These are phyloP conservation scores for Suillus subluteus DNA, from an alignment of 768 basidiomycete species.

Conservation along the genomic window DNA sequence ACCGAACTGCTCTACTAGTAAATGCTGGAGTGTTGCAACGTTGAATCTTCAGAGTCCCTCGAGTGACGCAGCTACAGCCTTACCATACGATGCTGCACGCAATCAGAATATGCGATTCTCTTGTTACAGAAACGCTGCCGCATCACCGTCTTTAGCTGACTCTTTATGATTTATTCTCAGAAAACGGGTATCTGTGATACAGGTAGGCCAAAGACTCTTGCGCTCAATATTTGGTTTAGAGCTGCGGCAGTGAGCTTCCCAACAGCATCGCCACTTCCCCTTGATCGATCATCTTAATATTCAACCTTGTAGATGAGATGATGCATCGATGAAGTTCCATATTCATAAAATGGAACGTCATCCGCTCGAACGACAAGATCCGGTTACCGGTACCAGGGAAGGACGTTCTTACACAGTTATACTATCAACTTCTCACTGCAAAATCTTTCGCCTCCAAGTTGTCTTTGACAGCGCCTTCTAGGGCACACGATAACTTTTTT, in stretches of 20 bases:
- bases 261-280: not conserved
- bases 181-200: not conserved
- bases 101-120: not conserved
- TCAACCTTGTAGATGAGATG: too few species aligned
- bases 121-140: not conserved
- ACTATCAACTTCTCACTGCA: not conserved
- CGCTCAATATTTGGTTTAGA: not conserved
- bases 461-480: not conserved
- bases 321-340: not conserved
- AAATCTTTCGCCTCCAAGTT: not conserved
- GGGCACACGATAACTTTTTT: not conserved
- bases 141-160: not conserved
- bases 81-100: not conserved
- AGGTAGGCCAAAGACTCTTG: not conserved
- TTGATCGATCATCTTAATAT: not conserved
- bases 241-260: not conserved
- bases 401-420: not conserved
- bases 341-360: not conserved
- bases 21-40: not conserved
- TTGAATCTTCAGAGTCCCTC: not conserved
- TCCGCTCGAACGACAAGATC: not conserved
- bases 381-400: not conserved
- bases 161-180: not conserved
- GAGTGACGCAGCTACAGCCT: not conserved
- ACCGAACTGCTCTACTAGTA: not conserved